phyloP scores from a whole-genome alignment of 2,329 filamentous ascomycete species.

The Pyrenophora seminiperda region DNA sequence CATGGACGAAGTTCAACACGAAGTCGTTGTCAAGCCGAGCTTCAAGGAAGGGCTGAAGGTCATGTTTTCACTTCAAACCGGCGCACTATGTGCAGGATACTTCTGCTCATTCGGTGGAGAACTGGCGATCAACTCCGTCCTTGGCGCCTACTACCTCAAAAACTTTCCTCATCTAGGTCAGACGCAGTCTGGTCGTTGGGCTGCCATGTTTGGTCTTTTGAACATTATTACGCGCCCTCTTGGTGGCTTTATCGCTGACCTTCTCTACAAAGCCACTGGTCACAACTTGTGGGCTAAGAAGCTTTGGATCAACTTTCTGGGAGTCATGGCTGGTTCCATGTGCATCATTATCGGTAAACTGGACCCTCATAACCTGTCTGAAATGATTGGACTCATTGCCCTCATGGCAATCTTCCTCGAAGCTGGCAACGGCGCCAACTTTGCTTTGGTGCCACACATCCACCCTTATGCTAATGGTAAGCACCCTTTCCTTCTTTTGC shows the following conservation, averaged over 20 bases:
- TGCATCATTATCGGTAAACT: conserved; percentile 67
- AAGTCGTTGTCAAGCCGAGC: conserved; percentile 67
- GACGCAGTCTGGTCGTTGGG: conserved; percentile 64
- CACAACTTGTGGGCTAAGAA: conserved; percentile 68
- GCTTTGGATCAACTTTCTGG: conserved; percentile 62
- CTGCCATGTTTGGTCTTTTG: conserved; percentile 76
- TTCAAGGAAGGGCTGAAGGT: conserved; percentile 65
- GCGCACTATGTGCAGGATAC: conserved; percentile 60
- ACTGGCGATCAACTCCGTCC: conserved; percentile 64
- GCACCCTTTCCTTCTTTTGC: conserved; percentile 4
- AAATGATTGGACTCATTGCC: conserved; percentile 77
- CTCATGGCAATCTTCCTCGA: conserved; percentile 82
- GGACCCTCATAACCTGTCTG: conserved; percentile 64
- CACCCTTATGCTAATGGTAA: conserved; percentile 80
- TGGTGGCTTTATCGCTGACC: conserved; percentile 65
- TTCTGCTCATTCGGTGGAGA: conserved; percentile 67
- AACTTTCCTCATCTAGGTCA: conserved; percentile 62
- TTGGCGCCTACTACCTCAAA: conserved; percentile 63
- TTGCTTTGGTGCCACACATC: conserved; percentile 84
- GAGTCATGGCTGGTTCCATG: conserved; percentile 63
- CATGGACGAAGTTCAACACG: conserved; percentile 61
- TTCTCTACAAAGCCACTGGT: conserved; percentile 58
- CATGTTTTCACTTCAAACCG: conserved; percentile 63
- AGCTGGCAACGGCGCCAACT: conserved; percentile 84
- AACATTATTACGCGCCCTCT: conserved; percentile 71